Percentiles rank a stretch among this genome's conserved stretches.
These are phyloP conservation scores for Xylaria polymorpha DNA, from an alignment of 2,329 filamentous ascomycete genomes.

Conservation along the genomic window DNA sequence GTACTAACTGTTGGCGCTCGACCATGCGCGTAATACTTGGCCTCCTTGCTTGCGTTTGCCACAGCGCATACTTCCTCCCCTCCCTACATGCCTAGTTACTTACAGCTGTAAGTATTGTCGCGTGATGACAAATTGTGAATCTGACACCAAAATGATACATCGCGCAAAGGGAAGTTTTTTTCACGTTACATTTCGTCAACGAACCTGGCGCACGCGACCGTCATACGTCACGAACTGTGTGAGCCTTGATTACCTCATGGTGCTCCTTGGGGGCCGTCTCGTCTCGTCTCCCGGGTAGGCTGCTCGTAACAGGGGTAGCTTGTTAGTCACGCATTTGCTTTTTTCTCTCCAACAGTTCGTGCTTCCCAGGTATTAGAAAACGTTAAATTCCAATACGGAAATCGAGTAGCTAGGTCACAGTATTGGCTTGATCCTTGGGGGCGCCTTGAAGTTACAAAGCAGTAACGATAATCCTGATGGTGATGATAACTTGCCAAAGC, in stretches of 20 bases:
- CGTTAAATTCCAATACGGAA: too few relatives aligned
- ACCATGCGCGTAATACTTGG: conserved; percentile 9
- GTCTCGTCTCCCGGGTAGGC: conserved; percentile 5
- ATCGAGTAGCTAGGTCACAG: not conserved
- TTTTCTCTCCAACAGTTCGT: not conserved
- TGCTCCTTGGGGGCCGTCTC: not conserved
- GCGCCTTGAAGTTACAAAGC: not conserved
- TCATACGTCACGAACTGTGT: not conserved
- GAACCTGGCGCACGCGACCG: not conserved
- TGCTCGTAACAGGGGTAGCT: conserved; percentile 21
- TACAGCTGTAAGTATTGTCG: not conserved
- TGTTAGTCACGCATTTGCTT: not conserved
- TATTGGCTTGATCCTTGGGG: too few relatives aligned
- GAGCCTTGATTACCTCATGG: not conserved
- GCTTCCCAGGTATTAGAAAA: not conserved
- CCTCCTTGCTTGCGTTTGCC: not conserved
- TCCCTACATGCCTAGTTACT: too few relatives aligned
- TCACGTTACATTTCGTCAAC: not conserved
- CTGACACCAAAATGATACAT: not conserved
- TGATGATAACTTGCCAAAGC: not conserved
- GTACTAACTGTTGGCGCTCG: not conserved
- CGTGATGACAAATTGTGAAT: conserved; percentile 11
- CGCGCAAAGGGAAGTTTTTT: not conserved
- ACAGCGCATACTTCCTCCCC: not conserved
- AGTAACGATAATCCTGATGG: not conserved